phyloP scores from a whole-genome alignment of 768 basidiomycete species.

The Sistotremastrum suecicum region DNA sequence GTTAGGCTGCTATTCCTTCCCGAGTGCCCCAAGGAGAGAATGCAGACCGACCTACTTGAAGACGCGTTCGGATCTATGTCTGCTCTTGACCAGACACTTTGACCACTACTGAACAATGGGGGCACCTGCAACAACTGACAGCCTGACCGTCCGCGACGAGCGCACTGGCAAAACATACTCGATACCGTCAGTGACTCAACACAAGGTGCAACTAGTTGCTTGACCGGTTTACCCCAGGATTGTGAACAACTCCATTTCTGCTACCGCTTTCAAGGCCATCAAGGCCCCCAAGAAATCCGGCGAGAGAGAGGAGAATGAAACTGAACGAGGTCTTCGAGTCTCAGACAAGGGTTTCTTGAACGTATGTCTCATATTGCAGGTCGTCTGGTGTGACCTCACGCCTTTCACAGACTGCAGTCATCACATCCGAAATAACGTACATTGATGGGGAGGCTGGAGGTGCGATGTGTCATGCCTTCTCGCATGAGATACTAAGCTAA shows the following conservation, averaged over 20 bases:
- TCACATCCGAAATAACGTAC: conserved; percentile 71
- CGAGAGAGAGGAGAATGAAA: conserved; percentile 72
- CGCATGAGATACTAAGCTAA: neutral
- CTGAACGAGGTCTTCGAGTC: conserved; percentile 66
- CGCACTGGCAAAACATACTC: conserved; percentile 69
- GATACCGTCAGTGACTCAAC: conserved; percentile 42
- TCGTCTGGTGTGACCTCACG: neutral
- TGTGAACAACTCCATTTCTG: conserved; percentile 62
- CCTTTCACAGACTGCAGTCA: conserved; percentile 41
- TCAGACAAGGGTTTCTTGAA: conserved; percentile 73
- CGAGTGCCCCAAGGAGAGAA: no score
- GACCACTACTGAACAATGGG: no score
- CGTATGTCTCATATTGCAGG: neutral
- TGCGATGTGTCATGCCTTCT: conserved; percentile 17
- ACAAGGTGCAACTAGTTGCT: neutral
- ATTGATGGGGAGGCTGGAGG: conserved; percentile 84
- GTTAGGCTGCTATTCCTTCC: no score
- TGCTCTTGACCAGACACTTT: no score
- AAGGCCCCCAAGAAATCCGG: conserved; percentile 39
- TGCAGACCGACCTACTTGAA: no score
- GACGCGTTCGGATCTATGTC: no score
- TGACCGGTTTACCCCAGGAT: conserved; percentile 33
- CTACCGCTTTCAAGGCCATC: conserved; percentile 71
- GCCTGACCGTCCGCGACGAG: conserved; percentile 65
- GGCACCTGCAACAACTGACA: conserved; percentile 6